Conservation (phyloP, 306 rosid species). For the Boehmeria nivea region DNA sequence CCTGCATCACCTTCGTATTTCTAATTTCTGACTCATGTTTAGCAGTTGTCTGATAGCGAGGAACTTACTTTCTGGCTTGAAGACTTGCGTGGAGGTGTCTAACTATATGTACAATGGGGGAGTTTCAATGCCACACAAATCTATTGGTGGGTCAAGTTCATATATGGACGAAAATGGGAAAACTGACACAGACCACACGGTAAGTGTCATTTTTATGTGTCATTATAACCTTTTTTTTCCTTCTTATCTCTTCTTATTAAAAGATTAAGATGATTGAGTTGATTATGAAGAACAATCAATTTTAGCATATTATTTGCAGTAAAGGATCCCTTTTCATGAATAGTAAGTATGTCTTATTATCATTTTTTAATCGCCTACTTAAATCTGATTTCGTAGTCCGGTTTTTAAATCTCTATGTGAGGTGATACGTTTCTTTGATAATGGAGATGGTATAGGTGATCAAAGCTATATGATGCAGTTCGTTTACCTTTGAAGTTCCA, state of each 20-base stretch:
- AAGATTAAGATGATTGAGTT: not conserved
- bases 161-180: constrained; percentile 51
- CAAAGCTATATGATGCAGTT: no score
- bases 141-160: constrained; percentile 42
- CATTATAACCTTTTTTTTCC: not conserved
- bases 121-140: constrained; percentile 44
- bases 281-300: no score
- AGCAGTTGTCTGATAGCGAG: constrained; percentile 98
- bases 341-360: no score
- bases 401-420: no score
- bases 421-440: no score
- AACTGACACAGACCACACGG: constrained; percentile 48
- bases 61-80: constrained; percentile 90
- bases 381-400: no score
- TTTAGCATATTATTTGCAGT: no score
- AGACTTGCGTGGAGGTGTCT: constrained; percentile 79
- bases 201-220: constrained; percentile 35
- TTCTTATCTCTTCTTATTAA: not conserved
- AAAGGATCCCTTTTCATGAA: no score
- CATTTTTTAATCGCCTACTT: no score
- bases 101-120: constrained; percentile 72
- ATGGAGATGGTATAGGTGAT: no score
- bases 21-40: constrained; percentile 24
- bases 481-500: no score
- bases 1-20: constrained; percentile 13